phyloP scores from a whole-genome alignment of 441 rosid genomes.

The California macrophylla region DNA sequence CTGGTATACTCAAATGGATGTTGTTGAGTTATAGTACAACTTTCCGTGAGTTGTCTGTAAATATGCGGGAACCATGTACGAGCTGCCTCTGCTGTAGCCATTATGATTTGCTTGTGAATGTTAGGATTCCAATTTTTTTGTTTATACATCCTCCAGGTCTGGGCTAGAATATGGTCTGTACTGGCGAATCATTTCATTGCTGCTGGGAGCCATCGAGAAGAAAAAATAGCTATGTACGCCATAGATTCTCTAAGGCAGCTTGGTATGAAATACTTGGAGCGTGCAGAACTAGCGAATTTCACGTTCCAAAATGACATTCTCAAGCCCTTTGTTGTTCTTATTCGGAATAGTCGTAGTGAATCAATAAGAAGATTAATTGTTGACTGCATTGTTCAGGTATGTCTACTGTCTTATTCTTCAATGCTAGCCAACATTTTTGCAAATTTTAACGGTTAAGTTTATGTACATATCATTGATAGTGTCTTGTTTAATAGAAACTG shows the following conservation, averaged over 20 bases:
- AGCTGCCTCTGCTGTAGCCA: neutral
- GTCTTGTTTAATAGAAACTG: neutral
- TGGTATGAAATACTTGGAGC: constrained; percentile 94
- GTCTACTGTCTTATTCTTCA: constrained; percentile 19
- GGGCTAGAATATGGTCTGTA: constrained; percentile 99
- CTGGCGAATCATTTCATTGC: constrained; percentile 94
- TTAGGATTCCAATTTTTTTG: constrained; percentile 15
- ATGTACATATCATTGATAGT: neutral
- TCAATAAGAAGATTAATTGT: constrained; percentile 85
- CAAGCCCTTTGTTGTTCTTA: constrained; percentile 91
- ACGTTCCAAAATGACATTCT: constrained; percentile 98
- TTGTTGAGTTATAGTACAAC: neutral
- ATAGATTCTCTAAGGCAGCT: constrained; percentile 99
- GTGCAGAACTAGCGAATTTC: constrained; percentile 92
- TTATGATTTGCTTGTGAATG: neutral
- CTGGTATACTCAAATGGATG: neutral
- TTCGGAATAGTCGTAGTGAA: constrained; percentile 88
- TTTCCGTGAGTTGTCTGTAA: neutral
- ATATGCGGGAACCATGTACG: neutral
- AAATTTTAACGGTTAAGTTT: neutral
- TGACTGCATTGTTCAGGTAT: constrained; percentile 97
- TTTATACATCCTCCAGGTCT: constrained; percentile 55
- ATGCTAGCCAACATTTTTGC: constrained; percentile 2
- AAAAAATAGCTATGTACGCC: constrained; percentile 97
- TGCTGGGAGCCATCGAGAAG: constrained; percentile 97